Base-by-base conservation (phyloP, 1,284 basidiomycete species). In the Malassezia psittaci region DNA sequence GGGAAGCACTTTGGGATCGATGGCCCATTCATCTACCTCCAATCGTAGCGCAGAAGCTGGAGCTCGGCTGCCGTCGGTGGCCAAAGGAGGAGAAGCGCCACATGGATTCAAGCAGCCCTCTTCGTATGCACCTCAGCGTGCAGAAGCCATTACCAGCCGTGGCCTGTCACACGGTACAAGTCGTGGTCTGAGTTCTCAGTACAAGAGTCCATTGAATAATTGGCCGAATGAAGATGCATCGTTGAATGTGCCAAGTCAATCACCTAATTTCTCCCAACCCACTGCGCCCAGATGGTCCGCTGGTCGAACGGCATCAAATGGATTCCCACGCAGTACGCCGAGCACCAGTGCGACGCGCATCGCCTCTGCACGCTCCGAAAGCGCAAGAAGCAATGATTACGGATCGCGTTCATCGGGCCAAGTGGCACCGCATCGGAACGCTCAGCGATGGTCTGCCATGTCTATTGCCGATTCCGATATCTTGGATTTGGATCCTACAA, bases 381-480 rank as follows among this genome's bases (percentile, higher is more conserved):
- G 29, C 29, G 13, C 29, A 18, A 29, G 24, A 29, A 4, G 4
- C 24, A 29, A 29, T 29, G 24, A 29, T 29, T 3, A 29, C 24
- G 24, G 24, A 29, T 29, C 24, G 24, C 43, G 10, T 5, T 6
- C 45, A 18, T 19, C 24, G 45, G 15, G 11, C 11, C 42, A 21
- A 32, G 21, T 32, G 18, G 18, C 42, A 18, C 45, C 45, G 5
- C 19, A 29, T 36, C 45, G n/a, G 12, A 15, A 7, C 9, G 45
- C 47, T 11, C 41, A 52, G 10, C 54, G 54, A 33, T 8, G 51
- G 19, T 51, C 49, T 21, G 21, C 43, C 12, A 13, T 57, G 36
- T 51, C 54, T 15, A 21, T 56, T 10, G 34, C 35, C 32, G 49
- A 57, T 18, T 47, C 54, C 15, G 38, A 51, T 11, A 9, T 34